Base-by-base conservation (phyloP, 2,329 filamentous ascomycete species). In the Exophiala phaeomuriformis region DNA sequence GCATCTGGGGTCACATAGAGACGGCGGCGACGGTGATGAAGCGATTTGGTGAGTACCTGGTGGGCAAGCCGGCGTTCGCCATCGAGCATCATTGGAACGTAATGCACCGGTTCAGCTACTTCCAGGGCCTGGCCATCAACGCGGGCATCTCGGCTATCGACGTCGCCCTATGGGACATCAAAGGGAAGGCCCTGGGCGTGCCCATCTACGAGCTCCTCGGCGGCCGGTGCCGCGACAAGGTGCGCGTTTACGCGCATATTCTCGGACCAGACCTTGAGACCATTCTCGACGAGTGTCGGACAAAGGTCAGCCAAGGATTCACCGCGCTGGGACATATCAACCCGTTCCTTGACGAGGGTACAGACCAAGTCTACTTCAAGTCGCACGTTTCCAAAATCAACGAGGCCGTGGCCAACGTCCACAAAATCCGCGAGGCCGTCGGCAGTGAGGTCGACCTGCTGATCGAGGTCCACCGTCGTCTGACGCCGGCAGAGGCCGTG, bases 381-480 rank as follows among this genome's bases (percentile, higher is more conserved):
- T 68, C 71, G 42, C 68, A 69, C 2, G 66, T 70, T 56, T 68
- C 67, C 54, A 90, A 90, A 66, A 90, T 90, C 86, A 89, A 90
- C 65, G 86, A 78, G 4, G 90, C 86, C 0, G 84, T 85, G 64
- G 86, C 89, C 57, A 69, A 89, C 1, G 83, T 80, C 59, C 90
- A 85, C 85, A 77, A 85, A 5, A 73, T 88, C 0, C 86, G 90
- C 68, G 85, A 84, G 57, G 83, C 85, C n/a, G 90, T 90, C 85
- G 86, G 85, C 0, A 88, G 86, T 61, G 86, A 90, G 61, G 76
- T 90, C 2, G 84, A 83, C 1, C 77, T 78, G 53, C 75, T 78
- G 0, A 74, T 90, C 0, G 84, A 85, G 57, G 84, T 84, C 0
- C 77, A 86, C 59, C 75, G 53, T 19, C 53, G 53, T 31, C 31